phyloP scores from a whole-genome alignment of 352 stramenopile species.

The Globisporangium paddicum region DNA sequence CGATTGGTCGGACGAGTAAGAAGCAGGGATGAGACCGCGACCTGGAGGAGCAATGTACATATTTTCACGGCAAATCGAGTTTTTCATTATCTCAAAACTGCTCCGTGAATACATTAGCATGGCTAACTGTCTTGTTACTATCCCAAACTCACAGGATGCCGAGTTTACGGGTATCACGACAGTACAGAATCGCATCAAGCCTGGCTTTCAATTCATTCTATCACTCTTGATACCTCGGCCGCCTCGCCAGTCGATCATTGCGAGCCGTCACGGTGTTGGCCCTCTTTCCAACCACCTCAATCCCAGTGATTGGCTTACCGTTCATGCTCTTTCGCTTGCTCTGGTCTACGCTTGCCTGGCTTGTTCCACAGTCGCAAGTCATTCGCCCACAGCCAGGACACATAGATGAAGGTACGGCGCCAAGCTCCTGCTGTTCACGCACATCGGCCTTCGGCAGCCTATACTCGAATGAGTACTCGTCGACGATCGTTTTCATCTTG shows the following conservation, averaged over 20 bases:
- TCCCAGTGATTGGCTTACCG: background rate
- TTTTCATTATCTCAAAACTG: too few relatives aligned
- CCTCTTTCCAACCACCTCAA: too few relatives aligned
- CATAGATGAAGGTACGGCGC: conserved; percentile 19
- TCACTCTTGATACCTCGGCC: conserved; percentile 1
- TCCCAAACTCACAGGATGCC: too few relatives aligned
- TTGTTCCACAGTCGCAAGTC: conserved; percentile 35
- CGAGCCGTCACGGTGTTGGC: background rate
- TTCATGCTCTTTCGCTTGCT: background rate
- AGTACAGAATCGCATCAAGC: background rate
- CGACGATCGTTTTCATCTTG: conserved; percentile 44
- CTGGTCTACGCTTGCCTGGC: background rate
- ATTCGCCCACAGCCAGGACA: conserved; percentile 48
- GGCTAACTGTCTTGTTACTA: too few relatives aligned
- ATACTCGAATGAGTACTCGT: conserved; percentile 56
- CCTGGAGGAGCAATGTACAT: too few relatives aligned
- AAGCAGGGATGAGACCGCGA: too few relatives aligned
- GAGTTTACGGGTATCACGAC: too few relatives aligned
- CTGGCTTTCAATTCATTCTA: background rate
- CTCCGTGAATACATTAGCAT: too few relatives aligned
- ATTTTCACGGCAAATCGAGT: too few relatives aligned
- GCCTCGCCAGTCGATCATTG: background rate
- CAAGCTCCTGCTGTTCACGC: conserved; percentile 35
- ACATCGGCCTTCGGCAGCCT: conserved; percentile 54
- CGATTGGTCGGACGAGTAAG: conserved; percentile 82